Evolutionary conservation across 768 basidiomycete species (phyloP).

Genomic region (Collybiopsis confluens): DNA sequence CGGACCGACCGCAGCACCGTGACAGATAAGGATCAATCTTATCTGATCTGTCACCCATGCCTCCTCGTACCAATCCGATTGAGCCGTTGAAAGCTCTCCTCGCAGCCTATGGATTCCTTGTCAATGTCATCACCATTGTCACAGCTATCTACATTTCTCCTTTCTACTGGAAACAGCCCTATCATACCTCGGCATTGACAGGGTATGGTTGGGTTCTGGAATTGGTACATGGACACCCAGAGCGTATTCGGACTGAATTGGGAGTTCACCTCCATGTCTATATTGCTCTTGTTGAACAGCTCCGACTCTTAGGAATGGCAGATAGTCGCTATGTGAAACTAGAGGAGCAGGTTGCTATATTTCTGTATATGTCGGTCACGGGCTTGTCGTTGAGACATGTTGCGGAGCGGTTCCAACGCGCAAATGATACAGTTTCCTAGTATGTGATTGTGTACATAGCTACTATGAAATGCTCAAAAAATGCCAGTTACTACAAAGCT

Average conservation of each 20-base stretch:
- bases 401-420: slow-evolving; percentile 19
- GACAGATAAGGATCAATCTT: too few species aligned
- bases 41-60: too few species aligned
- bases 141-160: slow-evolving; percentile 5
- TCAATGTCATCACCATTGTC: background rate
- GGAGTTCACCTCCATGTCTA: slow-evolving; percentile 20
- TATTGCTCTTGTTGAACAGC: slow-evolving; percentile 9
- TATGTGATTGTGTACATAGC: background rate
- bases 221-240: slow-evolving; percentile 19
- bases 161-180: slow-evolving; percentile 11
- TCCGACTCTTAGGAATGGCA: slow-evolving; percentile 3
- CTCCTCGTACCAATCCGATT: too few species aligned
- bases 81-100: too few species aligned
- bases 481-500: background rate
- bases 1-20: too few species aligned
- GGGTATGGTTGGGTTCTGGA: slow-evolving; percentile 19
- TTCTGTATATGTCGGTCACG: slow-evolving; percentile 16
- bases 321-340: slow-evolving; percentile 10
- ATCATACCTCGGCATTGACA: slow-evolving; percentile 20
- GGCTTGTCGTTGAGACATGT: slow-evolving; percentile 16
- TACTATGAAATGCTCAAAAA: too few species aligned
- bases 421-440: slow-evolving; percentile 18
- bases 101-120: background rate
- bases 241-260: slow-evolving; percentile 16
- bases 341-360: slow-evolving; percentile 16